A percentile compares a stretch with the other conserved stretches of the same genome.
These are phyloP conservation scores for Sclerotinia subarctica DNA, from an alignment of 2,329 filamentous ascomycete genomes.

Conservation along the genomic window DNA sequence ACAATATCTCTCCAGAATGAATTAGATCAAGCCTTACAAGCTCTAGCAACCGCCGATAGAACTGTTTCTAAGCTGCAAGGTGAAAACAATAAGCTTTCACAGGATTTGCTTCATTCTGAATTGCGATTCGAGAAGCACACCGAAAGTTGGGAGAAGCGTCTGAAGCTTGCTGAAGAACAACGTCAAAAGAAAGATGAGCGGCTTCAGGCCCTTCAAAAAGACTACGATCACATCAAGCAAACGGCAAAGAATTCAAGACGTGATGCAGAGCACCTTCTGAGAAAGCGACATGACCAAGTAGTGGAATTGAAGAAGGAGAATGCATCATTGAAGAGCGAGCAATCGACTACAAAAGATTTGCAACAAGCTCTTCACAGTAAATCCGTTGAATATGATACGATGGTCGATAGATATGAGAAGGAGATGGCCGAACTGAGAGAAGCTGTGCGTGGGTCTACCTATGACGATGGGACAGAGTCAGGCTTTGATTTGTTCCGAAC, in stretches of 20 bases:
- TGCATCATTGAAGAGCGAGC: conserved; percentile 43
- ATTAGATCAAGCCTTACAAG: conserved; percentile 50
- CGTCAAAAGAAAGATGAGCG: conserved; percentile 48
- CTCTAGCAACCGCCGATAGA: conserved; percentile 48
- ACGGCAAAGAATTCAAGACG: conserved; percentile 52
- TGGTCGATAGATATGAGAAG: conserved; percentile 26
- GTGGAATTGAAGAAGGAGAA: conserved; percentile 54
- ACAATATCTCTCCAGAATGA: conserved; percentile 52
- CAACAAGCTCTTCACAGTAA: conserved; percentile 27
- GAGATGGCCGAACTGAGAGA: conserved; percentile 26
- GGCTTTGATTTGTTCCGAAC: conserved; percentile 10
- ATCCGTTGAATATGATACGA: conserved; percentile 26
- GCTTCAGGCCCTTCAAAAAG: conserved; percentile 48
- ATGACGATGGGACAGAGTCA: conserved; percentile 3
- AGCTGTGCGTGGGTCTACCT: background rate
- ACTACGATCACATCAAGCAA: conserved; percentile 53
- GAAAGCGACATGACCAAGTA: conserved; percentile 56
- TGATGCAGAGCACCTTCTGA: conserved; percentile 54
- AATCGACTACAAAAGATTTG: conserved; percentile 25
- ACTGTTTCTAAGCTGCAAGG: conserved; percentile 32
- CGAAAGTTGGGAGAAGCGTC: conserved; percentile 42
- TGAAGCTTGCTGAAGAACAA: conserved; percentile 45
- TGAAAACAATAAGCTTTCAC: conserved; percentile 36
- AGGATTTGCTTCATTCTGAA: conserved; percentile 34
- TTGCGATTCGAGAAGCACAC: conserved; percentile 31